Conservation (phyloP, 108 stramenopile species). For the Schizochytrium sp. region DNA sequence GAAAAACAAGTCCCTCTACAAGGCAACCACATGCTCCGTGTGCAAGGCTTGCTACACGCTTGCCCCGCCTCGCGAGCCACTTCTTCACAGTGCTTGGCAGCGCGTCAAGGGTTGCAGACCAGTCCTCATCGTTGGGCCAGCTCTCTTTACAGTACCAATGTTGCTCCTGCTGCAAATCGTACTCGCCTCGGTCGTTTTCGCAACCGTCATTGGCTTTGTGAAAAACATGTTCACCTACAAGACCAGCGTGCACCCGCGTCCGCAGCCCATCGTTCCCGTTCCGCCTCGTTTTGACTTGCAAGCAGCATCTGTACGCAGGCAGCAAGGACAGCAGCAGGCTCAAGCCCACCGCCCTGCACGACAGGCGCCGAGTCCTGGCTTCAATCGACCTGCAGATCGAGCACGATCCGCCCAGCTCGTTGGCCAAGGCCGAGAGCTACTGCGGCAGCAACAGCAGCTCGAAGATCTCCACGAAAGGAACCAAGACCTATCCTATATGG, state of each 20-base stretch:
- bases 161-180: not conserved
- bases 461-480: not conserved
- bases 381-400: too few relatives aligned
- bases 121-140: not conserved
- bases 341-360: too few relatives aligned
- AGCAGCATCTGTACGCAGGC: not conserved
- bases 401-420: too few relatives aligned
- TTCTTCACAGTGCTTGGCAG: not conserved
- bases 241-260: not conserved
- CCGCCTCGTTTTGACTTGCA: not conserved
- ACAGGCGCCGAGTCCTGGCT: too few relatives aligned
- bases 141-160: not conserved
- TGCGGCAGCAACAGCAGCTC: not conserved
- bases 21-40: not conserved
- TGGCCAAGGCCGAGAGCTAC: too few relatives aligned
- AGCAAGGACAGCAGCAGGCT: not conserved
- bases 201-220: not conserved
- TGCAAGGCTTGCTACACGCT: not conserved
- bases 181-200: not conserved
- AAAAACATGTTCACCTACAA: not conserved
- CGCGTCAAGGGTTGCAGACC: not conserved
- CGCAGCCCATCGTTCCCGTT: not conserved
- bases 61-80: not conserved
- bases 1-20: not conserved
- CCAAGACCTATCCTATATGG: too few relatives aligned